Base-by-base conservation (phyloP, 2,329 filamentous ascomycete genomes). In the Aspergillus sp. region DNA sequence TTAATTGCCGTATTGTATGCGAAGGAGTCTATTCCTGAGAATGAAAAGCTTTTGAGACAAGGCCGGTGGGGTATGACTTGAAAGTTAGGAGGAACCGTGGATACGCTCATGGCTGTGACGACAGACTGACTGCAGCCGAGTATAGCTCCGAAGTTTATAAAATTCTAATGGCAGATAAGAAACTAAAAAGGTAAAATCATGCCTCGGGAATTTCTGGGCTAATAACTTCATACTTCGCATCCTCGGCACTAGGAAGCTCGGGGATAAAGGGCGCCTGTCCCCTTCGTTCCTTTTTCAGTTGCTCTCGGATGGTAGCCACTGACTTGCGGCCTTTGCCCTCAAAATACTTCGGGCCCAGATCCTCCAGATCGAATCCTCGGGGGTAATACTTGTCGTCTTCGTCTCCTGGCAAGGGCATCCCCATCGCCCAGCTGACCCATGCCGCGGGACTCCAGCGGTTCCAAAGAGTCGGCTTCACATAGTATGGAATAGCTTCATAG, bases 401-500 rank as follows among this genome's bases (percentile, higher is more conserved):
- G 48, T 81, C 76, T 3, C 79, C 80, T 0, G 82, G 82, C 12
- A 82, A 61, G 5, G 77, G 73, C 35, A 75, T 69, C 2, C 81
- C 80, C 8, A 78, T 61, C 7, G 52, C 52, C 52, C 52, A 33
- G 23, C 25, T 35, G 11, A 50, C 19, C 45, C 53, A 54, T n/a
- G 80, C 85, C 56, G 71, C 68, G 0, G 81, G 86, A 5, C 83
- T 84, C 85, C 83, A 90, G 57, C 84, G 82, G 65, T 81, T 84
- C 83, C 80, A 84, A 25, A 83, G 68, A 0, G 82, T 88, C 25
- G 80, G 79, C 58, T 81, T 77, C 21, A 83, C 78, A 70, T 90
- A 90, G 75, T 83, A 89, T 2, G 88, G 88, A 48, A 85, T 81
- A 21, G 84, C 82, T 25, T 86, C 78, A 68, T 84, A 89, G 27